Base-by-base conservation (phyloP, 495 filamentous ascomycete genomes). In the Hypoxylon rickii region DNA sequence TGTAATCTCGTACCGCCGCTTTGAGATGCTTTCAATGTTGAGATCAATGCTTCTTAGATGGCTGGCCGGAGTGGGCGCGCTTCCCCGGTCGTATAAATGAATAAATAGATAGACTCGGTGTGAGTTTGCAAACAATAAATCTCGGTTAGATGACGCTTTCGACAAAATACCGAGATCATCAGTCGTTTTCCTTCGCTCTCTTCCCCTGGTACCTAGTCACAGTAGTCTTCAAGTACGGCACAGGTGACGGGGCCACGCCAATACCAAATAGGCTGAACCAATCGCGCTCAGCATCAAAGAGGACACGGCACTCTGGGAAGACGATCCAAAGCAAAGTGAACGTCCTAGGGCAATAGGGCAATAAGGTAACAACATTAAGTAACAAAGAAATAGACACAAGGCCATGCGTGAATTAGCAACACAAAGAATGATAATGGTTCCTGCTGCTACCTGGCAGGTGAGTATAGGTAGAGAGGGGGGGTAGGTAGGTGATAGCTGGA, bases 1-100 rank as follows among this genome's bases (percentile, higher is more conserved):
- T n/a, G n/a, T n/a, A n/a, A n/a, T n/a, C n/a, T n/a, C n/a, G n/a
- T 13, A 41, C 37, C 21, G 21, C 34, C 51, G 36, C 26, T 47
- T 42, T 13, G 42, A 59, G n/a, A n/a, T 29, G 24, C 24, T 29
- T 29, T 29, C 24, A 29, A 29, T 29, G 24, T 29, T 29, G 4
- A 29, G 24, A n/a, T n/a, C n/a, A n/a, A n/a, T n/a, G n/a, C n/a
- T n/a, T n/a, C 10, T 29, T 10, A 29, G 24, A 29, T 29, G 24
- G 24, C 24, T 10, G 24, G 24, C 24, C 24, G 10, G 24, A 29
- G 24, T 29, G 4, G 10, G 4, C 24, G 4, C 4, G 4, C 24
- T 29, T 29, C 24, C 24, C 24, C 24, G 10, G 24, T 29, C 24
- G 24, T 29, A 29, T 29, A 29, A 29, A 29, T 29, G 24, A 29